phyloP scores from a whole-genome alignment of 2,329 filamentous ascomycete species.

The Cladosporium sp. region DNA sequence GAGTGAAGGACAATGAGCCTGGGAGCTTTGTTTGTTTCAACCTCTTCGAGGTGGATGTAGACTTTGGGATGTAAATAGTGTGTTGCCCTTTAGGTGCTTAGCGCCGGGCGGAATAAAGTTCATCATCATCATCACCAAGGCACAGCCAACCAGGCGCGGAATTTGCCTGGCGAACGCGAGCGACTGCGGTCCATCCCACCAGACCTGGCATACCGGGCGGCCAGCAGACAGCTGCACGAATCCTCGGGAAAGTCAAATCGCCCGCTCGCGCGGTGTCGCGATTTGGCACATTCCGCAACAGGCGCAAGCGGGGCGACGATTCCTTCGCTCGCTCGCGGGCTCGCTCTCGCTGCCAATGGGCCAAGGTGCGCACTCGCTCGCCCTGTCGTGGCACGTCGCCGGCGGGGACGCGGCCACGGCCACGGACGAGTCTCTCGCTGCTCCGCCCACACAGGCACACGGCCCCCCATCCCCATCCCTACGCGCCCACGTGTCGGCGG shows the following conservation, averaged over 20 bases:
- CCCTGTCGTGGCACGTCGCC: too few relatives aligned
- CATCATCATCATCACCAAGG: not conserved
- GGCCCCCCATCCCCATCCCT: not conserved
- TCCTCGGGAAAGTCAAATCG: too few relatives aligned
- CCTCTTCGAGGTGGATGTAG: not conserved
- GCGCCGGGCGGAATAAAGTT: not conserved
- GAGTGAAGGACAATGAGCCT: not conserved
- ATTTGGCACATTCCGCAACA: conserved; percentile 2
- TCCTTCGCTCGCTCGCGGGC: too few relatives aligned
- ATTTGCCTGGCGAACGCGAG: not conserved
- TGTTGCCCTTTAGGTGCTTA: conserved; percentile 1
- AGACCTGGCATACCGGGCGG: not conserved
- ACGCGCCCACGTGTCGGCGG: conserved; percentile 7
- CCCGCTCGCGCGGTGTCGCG: not conserved
- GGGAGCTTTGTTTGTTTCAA: not conserved
- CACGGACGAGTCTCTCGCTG: not conserved
- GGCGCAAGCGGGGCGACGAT: too few relatives aligned
- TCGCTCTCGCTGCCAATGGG: too few relatives aligned
- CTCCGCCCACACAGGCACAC: too few relatives aligned
- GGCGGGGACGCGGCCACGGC: too few relatives aligned
- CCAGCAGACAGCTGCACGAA: not conserved
- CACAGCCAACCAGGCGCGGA: too few relatives aligned
- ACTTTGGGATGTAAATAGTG: not conserved
- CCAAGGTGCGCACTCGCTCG: too few relatives aligned
- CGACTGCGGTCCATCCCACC: not conserved